Evolutionary conservation across 306 rosid genomes (phyloP).

Genomic region (Fragaria ananassa): DNA sequence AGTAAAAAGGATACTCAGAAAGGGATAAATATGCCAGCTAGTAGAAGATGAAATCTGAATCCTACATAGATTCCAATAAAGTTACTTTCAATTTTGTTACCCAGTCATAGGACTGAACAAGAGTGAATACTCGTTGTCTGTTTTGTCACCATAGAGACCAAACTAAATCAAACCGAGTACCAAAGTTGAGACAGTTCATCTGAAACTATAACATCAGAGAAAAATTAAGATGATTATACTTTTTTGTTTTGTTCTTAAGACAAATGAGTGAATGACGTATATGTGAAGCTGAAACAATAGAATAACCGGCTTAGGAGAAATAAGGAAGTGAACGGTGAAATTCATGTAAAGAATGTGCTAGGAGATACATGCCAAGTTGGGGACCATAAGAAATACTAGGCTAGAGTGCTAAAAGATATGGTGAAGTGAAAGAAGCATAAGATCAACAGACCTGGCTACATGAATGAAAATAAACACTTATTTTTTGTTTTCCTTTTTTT

Average conservation of each 20-base stretch:
- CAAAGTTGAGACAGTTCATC: neutral
- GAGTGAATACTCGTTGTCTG: neutral
- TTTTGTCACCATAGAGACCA: neutral
- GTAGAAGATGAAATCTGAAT: neutral
- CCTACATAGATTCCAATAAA: neutral
- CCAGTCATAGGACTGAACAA: neutral
- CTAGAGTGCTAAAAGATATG: neutral
- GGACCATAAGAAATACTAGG: neutral
- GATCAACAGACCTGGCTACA: neutral
- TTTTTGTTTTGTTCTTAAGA: neutral
- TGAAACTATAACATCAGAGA: neutral
- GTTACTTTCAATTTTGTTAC: neutral
- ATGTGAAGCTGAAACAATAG: neutral
- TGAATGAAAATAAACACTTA: neutral
- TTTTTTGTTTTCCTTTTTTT: neutral
- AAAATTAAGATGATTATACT: neutral
- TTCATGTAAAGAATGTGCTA: neutral
- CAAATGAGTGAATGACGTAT: neutral
- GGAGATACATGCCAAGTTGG: neutral
- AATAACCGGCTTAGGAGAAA: neutral
- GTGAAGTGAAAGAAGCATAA: neutral
- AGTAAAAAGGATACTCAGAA: neutral
- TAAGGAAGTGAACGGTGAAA: neutral
- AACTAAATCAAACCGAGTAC: neutral
- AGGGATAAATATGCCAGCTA: neutral